Percentiles rank a stretch among this genome's conserved stretches.
Conservation (phyloP, 768 basidiomycete genomes). For the Cystobasidium tubakii region DNA sequence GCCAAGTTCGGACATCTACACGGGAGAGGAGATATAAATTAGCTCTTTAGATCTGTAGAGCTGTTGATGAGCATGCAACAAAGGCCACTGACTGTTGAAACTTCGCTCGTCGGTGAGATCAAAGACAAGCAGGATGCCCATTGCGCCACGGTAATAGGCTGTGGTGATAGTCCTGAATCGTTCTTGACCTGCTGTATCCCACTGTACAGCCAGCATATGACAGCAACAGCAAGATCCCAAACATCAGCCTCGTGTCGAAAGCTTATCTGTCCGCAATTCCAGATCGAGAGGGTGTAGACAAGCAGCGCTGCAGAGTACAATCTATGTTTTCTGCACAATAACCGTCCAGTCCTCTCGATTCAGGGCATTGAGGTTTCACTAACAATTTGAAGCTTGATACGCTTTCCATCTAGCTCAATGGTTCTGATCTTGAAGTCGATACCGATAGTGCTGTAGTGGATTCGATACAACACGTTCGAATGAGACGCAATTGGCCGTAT, state of each 20-base stretch:
- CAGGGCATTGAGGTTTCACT: too few relatives aligned
- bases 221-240: background rate
- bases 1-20: slow-evolving; percentile 95
- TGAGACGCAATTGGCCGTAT: background rate
- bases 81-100: slow-evolving; percentile 75
- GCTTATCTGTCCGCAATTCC: background rate
- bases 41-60: background rate
- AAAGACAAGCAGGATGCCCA: slow-evolving; percentile 98
- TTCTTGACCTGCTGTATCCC: slow-evolving; percentile 99
- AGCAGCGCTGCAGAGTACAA: background rate
- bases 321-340: too few relatives aligned
- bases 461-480: background rate
- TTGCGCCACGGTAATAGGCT: slow-evolving; percentile 97
- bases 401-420: slow-evolving; percentile 92
- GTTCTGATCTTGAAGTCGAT: slow-evolving; percentile 99
- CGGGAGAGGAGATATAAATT: slow-evolving; percentile 38
- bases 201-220: slow-evolving; percentile 55
- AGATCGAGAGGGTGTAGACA: background rate
- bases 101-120: slow-evolving; percentile 83
- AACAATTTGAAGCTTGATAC: slow-evolving; percentile 41
- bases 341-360: too few relatives aligned
- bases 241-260: background rate
- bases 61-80: background rate
- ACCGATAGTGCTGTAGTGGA: slow-evolving; percentile 72
- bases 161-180: slow-evolving; percentile 97